Evolutionary conservation across 2,329 filamentous ascomycete genomes (phyloP).

Genomic region (Pseudovirgaria hyperparasitica): DNA sequence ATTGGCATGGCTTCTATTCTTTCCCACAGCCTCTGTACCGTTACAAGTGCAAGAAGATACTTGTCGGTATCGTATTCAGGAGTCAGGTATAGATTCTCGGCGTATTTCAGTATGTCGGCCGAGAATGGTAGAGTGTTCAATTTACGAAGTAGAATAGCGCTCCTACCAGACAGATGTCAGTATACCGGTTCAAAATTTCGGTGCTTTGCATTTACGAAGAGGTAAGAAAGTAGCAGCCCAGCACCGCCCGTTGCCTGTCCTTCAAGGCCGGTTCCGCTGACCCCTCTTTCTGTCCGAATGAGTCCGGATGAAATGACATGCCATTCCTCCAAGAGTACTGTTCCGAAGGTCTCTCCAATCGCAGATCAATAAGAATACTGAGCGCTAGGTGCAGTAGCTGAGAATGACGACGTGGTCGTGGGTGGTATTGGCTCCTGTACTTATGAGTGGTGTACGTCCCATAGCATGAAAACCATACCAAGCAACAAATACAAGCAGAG

Average conservation of each 20-base stretch:
- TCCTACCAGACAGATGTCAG: slow-evolving; percentile 14
- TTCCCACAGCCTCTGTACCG: slow-evolving; percentile 26
- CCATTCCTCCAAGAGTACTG: slow-evolving; percentile 6
- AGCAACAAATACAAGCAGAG: slow-evolving; percentile 15
- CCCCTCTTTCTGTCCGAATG: slow-evolving; percentile 5
- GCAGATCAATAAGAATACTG: slow-evolving; percentile 18
- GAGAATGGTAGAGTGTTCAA: slow-evolving; percentile 23
- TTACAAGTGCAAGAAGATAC: slow-evolving; percentile 23
- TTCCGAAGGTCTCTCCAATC: slow-evolving; percentile 15
- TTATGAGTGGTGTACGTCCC: not conserved
- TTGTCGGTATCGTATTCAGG: slow-evolving; percentile 21
- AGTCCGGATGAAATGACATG: slow-evolving; percentile 9
- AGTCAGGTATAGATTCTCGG: slow-evolving; percentile 18
- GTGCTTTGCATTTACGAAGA: slow-evolving; percentile 21
- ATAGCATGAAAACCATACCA: slow-evolving; percentile 9
- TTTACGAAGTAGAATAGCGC: slow-evolving; percentile 26
- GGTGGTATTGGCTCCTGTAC: slow-evolving; percentile 19
- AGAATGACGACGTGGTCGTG: slow-evolving; percentile 15
- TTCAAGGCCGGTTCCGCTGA: not conserved
- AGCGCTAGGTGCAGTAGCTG: slow-evolving; percentile 19
- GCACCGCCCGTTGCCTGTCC: slow-evolving; percentile 31
- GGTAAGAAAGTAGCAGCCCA: slow-evolving; percentile 31
- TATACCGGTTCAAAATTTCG: not conserved
- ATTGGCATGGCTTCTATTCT: no score
- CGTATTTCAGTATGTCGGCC: slow-evolving; percentile 24